phyloP scores from a whole-genome alignment of 495 filamentous ascomycete species.

The Lophiostoma macrostomum region DNA sequence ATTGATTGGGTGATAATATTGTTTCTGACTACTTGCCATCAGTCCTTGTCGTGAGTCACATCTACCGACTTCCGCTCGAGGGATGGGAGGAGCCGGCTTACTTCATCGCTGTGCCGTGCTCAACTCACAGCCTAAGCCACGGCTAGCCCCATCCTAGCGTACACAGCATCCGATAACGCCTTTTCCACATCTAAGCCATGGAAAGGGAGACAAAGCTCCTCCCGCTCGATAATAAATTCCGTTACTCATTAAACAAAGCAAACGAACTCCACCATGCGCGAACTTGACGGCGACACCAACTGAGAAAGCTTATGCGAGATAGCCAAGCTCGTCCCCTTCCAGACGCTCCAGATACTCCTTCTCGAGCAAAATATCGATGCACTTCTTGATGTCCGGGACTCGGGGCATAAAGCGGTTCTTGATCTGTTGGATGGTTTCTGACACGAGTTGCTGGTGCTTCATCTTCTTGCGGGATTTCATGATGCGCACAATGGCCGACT shows the following conservation, averaged over 20 bases:
- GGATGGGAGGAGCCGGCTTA: too few species aligned
- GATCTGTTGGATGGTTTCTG: constrained; percentile 93
- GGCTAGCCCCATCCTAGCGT: too few species aligned
- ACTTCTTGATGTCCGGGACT: constrained; percentile 95
- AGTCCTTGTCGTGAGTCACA: too few species aligned
- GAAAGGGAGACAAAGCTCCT: too few species aligned
- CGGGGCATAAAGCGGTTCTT: constrained; percentile 91
- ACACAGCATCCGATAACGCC: too few species aligned
- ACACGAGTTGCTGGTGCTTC: constrained; percentile 91
- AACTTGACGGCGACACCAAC: background rate
- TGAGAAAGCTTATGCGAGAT: constrained; percentile 62
- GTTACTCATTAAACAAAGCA: constrained; percentile 13
- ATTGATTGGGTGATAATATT: too few species aligned
- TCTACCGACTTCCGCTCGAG: too few species aligned
- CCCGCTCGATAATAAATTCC: constrained; percentile 9
- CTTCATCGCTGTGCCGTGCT: too few species aligned
- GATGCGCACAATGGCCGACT: constrained; percentile 98
- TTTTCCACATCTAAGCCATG: too few species aligned
- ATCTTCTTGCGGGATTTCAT: constrained; percentile 99
- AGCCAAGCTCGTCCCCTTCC: constrained; percentile 90
- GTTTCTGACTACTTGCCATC: too few species aligned
- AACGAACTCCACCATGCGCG: background rate
- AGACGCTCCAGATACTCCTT: constrained; percentile 98
- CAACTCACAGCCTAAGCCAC: too few species aligned
- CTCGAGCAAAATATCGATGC: constrained; percentile 96